Conservation (phyloP, 2,329 filamentous ascomycete species). For the Colletotrichum trifolii region DNA sequence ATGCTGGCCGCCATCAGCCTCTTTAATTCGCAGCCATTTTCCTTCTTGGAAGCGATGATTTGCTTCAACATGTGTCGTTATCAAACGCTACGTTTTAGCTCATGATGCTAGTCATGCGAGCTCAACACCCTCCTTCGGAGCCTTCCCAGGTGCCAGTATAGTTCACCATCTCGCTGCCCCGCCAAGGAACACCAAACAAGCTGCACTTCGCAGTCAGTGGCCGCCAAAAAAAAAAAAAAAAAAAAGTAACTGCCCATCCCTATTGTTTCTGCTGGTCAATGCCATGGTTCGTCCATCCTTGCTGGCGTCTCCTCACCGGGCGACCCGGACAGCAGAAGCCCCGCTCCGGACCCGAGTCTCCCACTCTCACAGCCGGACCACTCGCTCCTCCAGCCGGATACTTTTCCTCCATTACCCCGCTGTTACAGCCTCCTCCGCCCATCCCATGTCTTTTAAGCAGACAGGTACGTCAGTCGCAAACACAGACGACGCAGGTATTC, state of each 20-base stretch:
- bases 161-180: constrained; percentile 12
- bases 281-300: neutral
- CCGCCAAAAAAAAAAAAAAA: no score
- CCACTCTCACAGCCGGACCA: constrained; percentile 12
- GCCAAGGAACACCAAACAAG: constrained; percentile 23
- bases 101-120: constrained; percentile 36
- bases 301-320: constrained; percentile 2
- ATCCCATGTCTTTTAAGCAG: constrained; percentile 17
- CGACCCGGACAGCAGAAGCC: constrained; percentile 12
- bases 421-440: constrained; percentile 12
- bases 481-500: constrained; percentile 9
- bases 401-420: constrained; percentile 23
- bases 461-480: constrained; percentile 13
- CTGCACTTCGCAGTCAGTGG: constrained; percentile 10
- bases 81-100: constrained; percentile 25
- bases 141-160: constrained; percentile 22
- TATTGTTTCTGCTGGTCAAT: neutral
- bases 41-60: neutral
- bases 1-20: neutral
- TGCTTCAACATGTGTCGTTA: constrained; percentile 4
- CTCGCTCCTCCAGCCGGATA: constrained; percentile 10
- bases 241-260: no score
- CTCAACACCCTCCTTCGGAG: constrained; percentile 29
- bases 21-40: neutral
- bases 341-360: constrained; percentile 28